Conservation (phyloP, 768 basidiomycete genomes). For the Suillus ampliporus region DNA sequence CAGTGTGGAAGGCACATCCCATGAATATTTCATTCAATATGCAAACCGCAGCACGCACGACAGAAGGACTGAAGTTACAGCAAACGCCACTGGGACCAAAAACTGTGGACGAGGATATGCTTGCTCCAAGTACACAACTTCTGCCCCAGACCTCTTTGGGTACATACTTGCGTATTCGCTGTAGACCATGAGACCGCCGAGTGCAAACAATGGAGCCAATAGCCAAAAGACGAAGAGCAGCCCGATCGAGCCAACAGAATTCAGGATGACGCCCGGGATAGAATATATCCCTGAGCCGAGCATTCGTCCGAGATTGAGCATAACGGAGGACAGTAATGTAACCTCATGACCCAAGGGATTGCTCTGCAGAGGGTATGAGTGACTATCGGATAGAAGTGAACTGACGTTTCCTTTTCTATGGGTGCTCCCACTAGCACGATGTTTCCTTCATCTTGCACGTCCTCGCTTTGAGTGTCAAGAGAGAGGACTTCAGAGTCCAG, state of each 20-base stretch:
- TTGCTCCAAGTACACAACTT: constrained; percentile 51
- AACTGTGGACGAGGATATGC: constrained; percentile 24
- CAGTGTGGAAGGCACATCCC: neutral
- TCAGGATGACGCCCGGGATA: constrained; percentile 9
- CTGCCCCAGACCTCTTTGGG: constrained; percentile 54
- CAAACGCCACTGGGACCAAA: constrained; percentile 50
- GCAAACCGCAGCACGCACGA: constrained; percentile 20
- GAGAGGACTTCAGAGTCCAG: neutral
- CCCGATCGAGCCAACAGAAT: constrained; percentile 12
- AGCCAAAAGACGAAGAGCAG: constrained; percentile 11
- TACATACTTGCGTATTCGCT: constrained; percentile 53
- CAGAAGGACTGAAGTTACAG: constrained; percentile 38
- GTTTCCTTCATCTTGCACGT: neutral
- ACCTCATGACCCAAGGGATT: constrained; percentile 15
- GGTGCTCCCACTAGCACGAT: constrained; percentile 1
- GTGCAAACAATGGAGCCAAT: constrained; percentile 8
- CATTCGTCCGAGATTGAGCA: constrained; percentile 12
- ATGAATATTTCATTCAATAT: neutral
- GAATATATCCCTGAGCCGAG: constrained; percentile 15
- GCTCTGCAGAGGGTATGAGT: constrained; percentile 3
- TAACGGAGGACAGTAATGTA: constrained; percentile 10
- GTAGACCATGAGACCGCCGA: constrained; percentile 27
- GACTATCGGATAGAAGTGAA: neutral
- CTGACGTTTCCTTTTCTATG: constrained; percentile 7
- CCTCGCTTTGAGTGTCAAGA: neutral